A percentile compares a stretch with the other conserved stretches of the same genome.
Conservation (phyloP, 805 yeast genomes). For the Yarrowia sp. region DNA sequence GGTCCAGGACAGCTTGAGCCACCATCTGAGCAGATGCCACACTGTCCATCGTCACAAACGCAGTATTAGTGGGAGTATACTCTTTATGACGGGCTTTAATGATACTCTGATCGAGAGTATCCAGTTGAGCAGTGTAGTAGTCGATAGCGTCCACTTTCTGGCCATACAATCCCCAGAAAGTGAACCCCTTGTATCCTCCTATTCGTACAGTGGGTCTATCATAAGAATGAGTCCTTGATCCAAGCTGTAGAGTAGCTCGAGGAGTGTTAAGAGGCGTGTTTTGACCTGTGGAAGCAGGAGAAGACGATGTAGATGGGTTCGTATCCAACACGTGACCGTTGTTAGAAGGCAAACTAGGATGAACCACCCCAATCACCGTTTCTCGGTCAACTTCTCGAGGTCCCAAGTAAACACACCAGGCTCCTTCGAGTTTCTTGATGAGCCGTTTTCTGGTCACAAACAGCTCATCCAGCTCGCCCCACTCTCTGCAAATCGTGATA, state of each 20-base stretch:
- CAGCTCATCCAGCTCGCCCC: slow-evolving; percentile 70
- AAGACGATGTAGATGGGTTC: neutral
- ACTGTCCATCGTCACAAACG: slow-evolving; percentile 91
- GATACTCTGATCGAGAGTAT: slow-evolving; percentile 69
- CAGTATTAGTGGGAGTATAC: slow-evolving; percentile 82
- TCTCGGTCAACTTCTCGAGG: slow-evolving; percentile 20
- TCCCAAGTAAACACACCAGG: slow-evolving; percentile 70
- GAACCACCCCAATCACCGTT: neutral
- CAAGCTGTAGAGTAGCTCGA: slow-evolving; percentile 29
- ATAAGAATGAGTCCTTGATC: slow-evolving; percentile 35
- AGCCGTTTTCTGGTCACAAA: slow-evolving; percentile 57
- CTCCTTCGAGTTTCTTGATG: slow-evolving; percentile 58
- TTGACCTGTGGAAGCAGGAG: neutral
- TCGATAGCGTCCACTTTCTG: slow-evolving; percentile 77
- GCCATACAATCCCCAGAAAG: slow-evolving; percentile 60
- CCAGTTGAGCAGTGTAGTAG: slow-evolving; percentile 65
- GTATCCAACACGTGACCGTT: neutral
- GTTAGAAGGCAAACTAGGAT: neutral
- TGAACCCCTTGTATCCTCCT: slow-evolving; percentile 41
- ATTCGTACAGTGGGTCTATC: slow-evolving; percentile 61
- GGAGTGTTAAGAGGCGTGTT: slow-evolving; percentile 8
- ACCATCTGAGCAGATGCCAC: slow-evolving; percentile 96
- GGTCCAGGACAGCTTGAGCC: slow-evolving; percentile 92
- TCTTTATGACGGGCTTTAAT: slow-evolving; percentile 60
- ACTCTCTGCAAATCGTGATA: slow-evolving; percentile 79